Percentiles rank a stretch among this genome's conserved stretches.
phyloP scores from a whole-genome alignment of 2,329 filamentous ascomycete genomes.

The Fulvia fulva region DNA sequence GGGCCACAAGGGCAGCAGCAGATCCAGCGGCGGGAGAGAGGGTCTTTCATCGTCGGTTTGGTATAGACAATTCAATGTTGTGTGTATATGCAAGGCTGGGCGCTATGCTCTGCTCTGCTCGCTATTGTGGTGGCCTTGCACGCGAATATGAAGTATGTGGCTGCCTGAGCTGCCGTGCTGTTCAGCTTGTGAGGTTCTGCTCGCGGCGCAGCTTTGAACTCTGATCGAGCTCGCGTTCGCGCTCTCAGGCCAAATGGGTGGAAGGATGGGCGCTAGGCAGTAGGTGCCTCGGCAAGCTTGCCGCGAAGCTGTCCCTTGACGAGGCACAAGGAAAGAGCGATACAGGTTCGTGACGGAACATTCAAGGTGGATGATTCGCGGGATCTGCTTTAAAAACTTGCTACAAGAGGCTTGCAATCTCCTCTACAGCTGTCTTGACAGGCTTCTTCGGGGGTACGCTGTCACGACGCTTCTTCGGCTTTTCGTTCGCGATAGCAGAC shows the following conservation, averaged over 20 bases:
- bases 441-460: neutral
- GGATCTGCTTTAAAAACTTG: neutral
- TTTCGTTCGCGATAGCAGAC: neutral
- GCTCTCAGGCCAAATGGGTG: neutral
- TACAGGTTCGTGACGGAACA: neutral
- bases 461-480: too few species aligned
- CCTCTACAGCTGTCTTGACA: neutral
- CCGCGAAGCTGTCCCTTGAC: neutral
- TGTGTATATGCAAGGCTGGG: neutral
- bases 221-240: neutral
- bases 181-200: neutral
- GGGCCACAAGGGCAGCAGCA: neutral
- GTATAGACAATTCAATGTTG: neutral
- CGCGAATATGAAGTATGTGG: neutral
- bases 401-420: neutral
- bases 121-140: neutral
- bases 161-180: neutral
- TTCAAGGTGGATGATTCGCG: neutral
- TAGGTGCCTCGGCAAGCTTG: neutral
- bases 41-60: neutral
- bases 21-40: neutral
- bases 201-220: neutral
- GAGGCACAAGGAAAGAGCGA: neutral
- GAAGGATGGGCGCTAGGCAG: neutral
- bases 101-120: neutral